Evolutionary conservation across 2,329 filamentous ascomycete genomes (phyloP).

Genomic region (Trichoderma sp.): DNA sequence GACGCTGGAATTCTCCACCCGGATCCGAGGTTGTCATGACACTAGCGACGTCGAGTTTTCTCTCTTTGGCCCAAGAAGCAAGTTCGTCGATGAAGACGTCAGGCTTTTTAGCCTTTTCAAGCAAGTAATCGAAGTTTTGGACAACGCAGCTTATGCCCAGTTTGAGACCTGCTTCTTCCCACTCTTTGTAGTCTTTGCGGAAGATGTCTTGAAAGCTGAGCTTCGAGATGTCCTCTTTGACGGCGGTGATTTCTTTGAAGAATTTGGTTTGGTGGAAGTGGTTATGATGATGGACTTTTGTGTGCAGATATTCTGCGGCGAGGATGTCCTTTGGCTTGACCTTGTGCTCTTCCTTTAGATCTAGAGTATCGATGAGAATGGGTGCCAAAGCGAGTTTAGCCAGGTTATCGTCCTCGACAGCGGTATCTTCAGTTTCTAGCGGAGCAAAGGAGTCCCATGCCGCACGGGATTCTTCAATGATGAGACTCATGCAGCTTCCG

Average conservation of each 20-base stretch:
- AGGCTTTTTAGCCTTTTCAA: conserved; percentile 51
- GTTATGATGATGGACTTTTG: conserved; percentile 38
- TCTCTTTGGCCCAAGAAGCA: conserved; percentile 55
- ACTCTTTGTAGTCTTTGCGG: conserved; percentile 84
- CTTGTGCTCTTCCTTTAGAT: conserved; percentile 64
- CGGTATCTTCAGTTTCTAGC: conserved; percentile 28
- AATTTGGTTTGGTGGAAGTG: conserved; percentile 57
- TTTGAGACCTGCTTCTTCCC: conserved; percentile 57
- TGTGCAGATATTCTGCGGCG: conserved; percentile 61
- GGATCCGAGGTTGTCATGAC: conserved; percentile 69
- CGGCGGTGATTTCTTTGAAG: conserved; percentile 59
- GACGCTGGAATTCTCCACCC: conserved; percentile 59
- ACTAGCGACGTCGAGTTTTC: conserved; percentile 60
- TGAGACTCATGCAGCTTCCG: conserved; percentile 73
- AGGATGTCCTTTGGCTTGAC: conserved; percentile 62
- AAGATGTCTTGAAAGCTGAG: conserved; percentile 67
- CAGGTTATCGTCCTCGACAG: conserved; percentile 55
- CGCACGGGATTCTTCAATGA: conserved; percentile 59
- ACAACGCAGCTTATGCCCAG: conserved; percentile 71
- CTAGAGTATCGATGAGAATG: conserved; percentile 72
- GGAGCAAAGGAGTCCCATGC: conserved; percentile 59
- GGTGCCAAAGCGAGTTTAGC: conserved; percentile 69
- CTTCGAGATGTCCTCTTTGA: conserved; percentile 67
- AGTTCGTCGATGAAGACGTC: conserved; percentile 51
- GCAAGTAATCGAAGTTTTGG: conserved; percentile 62